Evolutionary conservation across 495 filamentous ascomycete species (phyloP), one percentile per base, ranked within the genome.

Genomic region (Stereocaulon alpinum): DNA sequence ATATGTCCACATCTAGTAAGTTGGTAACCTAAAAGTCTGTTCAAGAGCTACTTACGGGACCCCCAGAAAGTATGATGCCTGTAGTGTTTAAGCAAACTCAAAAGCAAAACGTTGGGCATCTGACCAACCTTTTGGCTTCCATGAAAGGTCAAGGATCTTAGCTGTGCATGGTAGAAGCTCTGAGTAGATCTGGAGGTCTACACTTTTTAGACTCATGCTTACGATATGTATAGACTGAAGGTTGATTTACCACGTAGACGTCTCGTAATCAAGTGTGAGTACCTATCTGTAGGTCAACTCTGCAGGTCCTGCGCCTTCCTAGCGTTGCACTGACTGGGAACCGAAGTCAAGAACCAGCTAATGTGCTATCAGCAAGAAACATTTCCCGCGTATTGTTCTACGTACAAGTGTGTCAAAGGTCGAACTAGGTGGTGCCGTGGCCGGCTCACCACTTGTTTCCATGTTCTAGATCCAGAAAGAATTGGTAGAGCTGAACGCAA

Each of bases 151-250:
- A 6, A 80, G 71, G 14, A 96, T 68, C 76, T 91, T 94, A 58
- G 85, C 82, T 56, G 89, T 96, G 76, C 92, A 96, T 32, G 91
- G 91, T 48, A 95, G 82, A 84, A 96, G 87, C 75, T 97, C 92
- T 43, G 82, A 82, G 77, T 87, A 96, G 70, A 97, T 80, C 76
- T 88, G 86, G 73, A 95, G 78, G 47, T 85, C 82, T 63, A 11
- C 6, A 52, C 11, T 4, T 37, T n/a, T 52, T 17, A 52, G 49
- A 2, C 6, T 52, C 49, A 7, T 52, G 3, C 2, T 11, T 4
- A 2, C 18, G 49, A 18, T 3, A 14, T 11, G 0, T 0, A 27
- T 15, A n/a, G 12, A 29, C 7, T 37, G 17, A 30, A 7, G 18
- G 11, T 3, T 4, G 2, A 18, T 0, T 11, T 18, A 52, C 49